Percentiles rank a stretch among this genome's conserved stretches.
Conservation (phyloP, 768 basidiomycete species). For the Termitomyces sp. region DNA sequence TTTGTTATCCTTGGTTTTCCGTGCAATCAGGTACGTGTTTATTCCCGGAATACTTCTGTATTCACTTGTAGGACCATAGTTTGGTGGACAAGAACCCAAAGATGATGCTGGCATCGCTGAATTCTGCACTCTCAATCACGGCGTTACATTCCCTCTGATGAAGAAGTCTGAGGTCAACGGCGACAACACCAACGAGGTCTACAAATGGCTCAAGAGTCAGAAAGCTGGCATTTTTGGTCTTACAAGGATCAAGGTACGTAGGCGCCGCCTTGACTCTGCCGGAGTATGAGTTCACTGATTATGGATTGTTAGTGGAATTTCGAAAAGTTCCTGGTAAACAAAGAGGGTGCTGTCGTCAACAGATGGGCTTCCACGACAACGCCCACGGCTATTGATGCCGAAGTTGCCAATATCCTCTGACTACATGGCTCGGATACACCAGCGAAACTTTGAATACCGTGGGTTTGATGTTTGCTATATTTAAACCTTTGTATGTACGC, state of each 20-base stretch:
- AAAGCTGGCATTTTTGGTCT: slow-evolving; percentile 71
- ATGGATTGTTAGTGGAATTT: slow-evolving; percentile 72
- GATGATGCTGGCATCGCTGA: slow-evolving; percentile 67
- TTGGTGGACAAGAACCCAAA: slow-evolving; percentile 84
- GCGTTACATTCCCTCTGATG: slow-evolving; percentile 87
- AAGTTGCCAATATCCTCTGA: slow-evolving; percentile 57
- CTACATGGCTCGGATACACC: background rate
- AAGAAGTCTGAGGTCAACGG: slow-evolving; percentile 95
- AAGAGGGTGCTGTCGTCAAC: slow-evolving; percentile 68
- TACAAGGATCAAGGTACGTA: slow-evolving; percentile 64
- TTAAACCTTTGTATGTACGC: background rate
- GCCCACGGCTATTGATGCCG: slow-evolving; percentile 56
- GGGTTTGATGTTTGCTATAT: background rate
- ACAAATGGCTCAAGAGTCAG: slow-evolving; percentile 77
- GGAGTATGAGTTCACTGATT: background rate
- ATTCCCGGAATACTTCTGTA: too few species aligned
- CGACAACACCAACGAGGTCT: slow-evolving; percentile 75
- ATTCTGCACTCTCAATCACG: slow-evolving; percentile 79
- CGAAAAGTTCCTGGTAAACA: slow-evolving; percentile 82
- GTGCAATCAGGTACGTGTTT: slow-evolving; percentile 64
- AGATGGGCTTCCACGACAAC: slow-evolving; percentile 76
- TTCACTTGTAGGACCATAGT: slow-evolving; percentile 34
- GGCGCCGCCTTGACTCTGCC: background rate
- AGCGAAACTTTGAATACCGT: background rate
- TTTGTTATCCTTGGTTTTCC: slow-evolving; percentile 88